Evolutionary conservation across 441 rosid genomes (phyloP).

Genomic region (Gossypium laxum): DNA sequence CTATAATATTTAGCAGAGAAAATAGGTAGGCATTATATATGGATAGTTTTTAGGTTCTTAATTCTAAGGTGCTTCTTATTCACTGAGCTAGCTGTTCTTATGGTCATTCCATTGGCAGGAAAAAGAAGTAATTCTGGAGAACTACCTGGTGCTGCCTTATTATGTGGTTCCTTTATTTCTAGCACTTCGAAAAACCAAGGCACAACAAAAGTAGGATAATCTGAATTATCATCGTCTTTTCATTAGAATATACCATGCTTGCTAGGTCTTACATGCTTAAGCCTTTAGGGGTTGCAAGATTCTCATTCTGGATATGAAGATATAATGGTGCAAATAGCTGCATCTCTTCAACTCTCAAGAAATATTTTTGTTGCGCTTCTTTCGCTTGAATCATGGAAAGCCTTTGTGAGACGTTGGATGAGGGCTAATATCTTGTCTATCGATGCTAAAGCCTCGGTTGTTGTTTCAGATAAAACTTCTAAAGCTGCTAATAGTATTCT

Average conservation of each 20-base stretch:
- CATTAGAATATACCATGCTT: slow-evolving; percentile 16
- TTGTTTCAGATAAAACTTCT: slow-evolving; percentile 45
- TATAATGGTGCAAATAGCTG: slow-evolving; percentile 52
- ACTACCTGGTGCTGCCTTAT: slow-evolving; percentile 75
- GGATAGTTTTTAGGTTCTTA: not conserved
- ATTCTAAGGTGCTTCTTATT: slow-evolving; percentile 1
- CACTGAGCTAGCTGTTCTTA: not conserved
- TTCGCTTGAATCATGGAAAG: slow-evolving; percentile 83
- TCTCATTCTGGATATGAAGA: slow-evolving; percentile 52
- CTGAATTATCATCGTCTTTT: slow-evolving; percentile 10
- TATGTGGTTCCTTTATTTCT: slow-evolving; percentile 55
- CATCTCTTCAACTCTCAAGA: slow-evolving; percentile 77
- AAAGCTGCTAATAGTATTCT: slow-evolving; percentile 77
- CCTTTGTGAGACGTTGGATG: slow-evolving; percentile 78
- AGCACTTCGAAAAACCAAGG: slow-evolving; percentile 38
- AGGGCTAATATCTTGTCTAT: slow-evolving; percentile 39
- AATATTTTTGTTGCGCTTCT: slow-evolving; percentile 68
- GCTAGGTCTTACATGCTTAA: slow-evolving; percentile 15
- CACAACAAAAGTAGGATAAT: slow-evolving; percentile 38
- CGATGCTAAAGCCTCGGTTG: slow-evolving; percentile 35
- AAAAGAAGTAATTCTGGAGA: slow-evolving; percentile 36
- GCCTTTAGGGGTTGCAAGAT: slow-evolving; percentile 42
- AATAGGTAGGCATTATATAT: not conserved
- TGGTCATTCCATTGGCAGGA: slow-evolving; percentile 37
- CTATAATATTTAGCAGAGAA: not conserved